Base-by-base conservation (phyloP, 345 rosid species). In the Hypericum androsaemum region DNA sequence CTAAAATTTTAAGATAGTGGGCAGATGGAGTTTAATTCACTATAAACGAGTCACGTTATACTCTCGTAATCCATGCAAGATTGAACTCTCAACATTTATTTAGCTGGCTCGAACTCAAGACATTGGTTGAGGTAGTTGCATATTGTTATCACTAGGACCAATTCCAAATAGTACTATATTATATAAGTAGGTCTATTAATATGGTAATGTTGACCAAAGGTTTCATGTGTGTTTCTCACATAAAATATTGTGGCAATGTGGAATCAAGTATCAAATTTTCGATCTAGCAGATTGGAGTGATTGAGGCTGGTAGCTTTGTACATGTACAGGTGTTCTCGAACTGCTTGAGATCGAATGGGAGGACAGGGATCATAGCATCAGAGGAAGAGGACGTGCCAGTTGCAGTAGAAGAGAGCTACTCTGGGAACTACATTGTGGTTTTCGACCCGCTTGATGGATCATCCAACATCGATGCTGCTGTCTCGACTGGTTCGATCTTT, bases 361-460 rank as follows among this genome's bases (percentile, higher is more conserved):
- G 73, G 42, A 71, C 68, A 7, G 71, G 61, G 51, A 67, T 67
- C 38, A 67, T 67, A 57, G 77, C 64, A 13, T 64, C 77, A 0
- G 77, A 72, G 68, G 71, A 71, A 47, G 77, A 72, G 50, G 77
- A 72, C 42, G 62, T 64, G 9, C 73, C 77, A 0, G 70, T 72
- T 3, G 77, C 70, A 0, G 67, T 72, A 14, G 77, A 72, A 38
- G 77, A 72, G 54, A 72, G 72, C 12, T 57, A 74, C 88, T 87
- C 96, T 1, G 94, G 95, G 3, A 90, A 90, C 79, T 90, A 87
- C 61, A 80, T 90, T 8, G 95, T 78, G 32, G 96, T 87, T 16
- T 87, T 90, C 50, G 95, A 90, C 60, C 96, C 95, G 3, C 98
- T 90, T 10, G 98, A 90, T 54, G 98, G 98, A 63, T 90, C 96